These are phyloP conservation scores for Bodo saltans DNA, from an alignment of 78 protist species.

Conservation along the genomic window DNA sequence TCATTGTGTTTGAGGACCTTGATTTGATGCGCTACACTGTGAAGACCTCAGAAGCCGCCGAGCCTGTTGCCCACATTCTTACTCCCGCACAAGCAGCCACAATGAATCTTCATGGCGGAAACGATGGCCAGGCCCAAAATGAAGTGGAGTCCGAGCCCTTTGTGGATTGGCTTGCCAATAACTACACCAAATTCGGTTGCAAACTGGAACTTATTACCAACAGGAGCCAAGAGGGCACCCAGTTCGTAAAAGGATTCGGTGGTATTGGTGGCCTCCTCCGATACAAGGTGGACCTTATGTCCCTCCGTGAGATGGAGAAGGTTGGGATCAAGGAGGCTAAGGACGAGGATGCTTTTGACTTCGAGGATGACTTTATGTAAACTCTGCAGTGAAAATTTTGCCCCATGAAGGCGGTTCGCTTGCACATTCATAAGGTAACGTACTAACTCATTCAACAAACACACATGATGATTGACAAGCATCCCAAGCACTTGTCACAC, in stretches of 20 bases:
- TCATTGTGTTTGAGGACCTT: conserved; percentile 91
- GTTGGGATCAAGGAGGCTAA: conserved; percentile 29
- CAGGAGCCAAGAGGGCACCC: conserved; percentile 96
- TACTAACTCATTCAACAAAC: too few relatives aligned
- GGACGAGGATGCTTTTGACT: conserved; percentile 42
- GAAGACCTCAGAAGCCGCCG: conserved; percentile 16
- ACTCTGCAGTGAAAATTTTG: too few relatives aligned
- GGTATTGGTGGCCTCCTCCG: conserved; percentile 95
- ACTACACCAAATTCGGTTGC: conserved; percentile 88
- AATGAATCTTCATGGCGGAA: conserved; percentile 48
- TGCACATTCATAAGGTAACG: too few relatives aligned
- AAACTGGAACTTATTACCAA: conserved; percentile 92
- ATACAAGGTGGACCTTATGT: conserved; percentile 67
- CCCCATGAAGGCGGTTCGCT: too few relatives aligned
- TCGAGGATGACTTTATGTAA: conserved; percentile 30
- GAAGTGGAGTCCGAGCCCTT: conserved; percentile 53
- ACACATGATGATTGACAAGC: too few relatives aligned
- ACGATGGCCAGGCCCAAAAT: conserved; percentile 35
- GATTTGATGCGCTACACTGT: conserved; percentile 49
- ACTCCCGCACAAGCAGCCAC: conserved; percentile 61
- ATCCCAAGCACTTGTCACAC: too few relatives aligned
- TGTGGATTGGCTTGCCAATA: conserved; percentile 93
- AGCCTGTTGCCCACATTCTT: conserved; percentile 36
- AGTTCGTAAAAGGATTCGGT: conserved; percentile 96
- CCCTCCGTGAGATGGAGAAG: conserved; percentile 18